phyloP scores from a whole-genome alignment of 2,329 filamentous ascomycete genomes.

The Colletotrichum viniferum region DNA sequence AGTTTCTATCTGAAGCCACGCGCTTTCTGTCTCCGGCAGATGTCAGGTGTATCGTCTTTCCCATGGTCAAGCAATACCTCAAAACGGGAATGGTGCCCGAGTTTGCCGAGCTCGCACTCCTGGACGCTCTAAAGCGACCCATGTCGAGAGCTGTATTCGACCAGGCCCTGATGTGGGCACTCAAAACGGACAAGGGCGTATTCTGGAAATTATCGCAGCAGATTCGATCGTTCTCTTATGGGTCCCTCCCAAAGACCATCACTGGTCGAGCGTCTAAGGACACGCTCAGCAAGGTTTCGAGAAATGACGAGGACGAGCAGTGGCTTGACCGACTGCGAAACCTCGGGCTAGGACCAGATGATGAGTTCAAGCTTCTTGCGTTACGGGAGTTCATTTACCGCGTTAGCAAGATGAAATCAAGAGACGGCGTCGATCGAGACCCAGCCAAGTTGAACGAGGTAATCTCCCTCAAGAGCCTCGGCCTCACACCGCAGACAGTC shows the following conservation, averaged over 20 bases:
- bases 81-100: slow-evolving; percentile 71
- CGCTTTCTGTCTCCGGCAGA: slow-evolving; percentile 81
- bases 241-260: slow-evolving; percentile 57
- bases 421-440: slow-evolving; percentile 46
- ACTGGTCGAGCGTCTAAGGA: slow-evolving; percentile 62
- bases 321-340: slow-evolving; percentile 88
- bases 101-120: slow-evolving; percentile 73
- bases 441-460: slow-evolving; percentile 67
- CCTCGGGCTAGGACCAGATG: slow-evolving; percentile 79
- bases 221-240: slow-evolving; percentile 68
- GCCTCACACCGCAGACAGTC: slow-evolving; percentile 84
- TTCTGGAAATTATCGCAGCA: slow-evolving; percentile 86
- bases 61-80: slow-evolving; percentile 80
- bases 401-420: slow-evolving; percentile 73
- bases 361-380: slow-evolving; percentile 87
- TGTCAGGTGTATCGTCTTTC: slow-evolving; percentile 80
- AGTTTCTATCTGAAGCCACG: slow-evolving; percentile 80
- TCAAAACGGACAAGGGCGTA: slow-evolving; percentile 76
- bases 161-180: slow-evolving; percentile 83
- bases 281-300: slow-evolving; percentile 67
- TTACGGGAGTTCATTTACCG: slow-evolving; percentile 92
- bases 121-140: slow-evolving; percentile 84
- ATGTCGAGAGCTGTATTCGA: slow-evolving; percentile 82
- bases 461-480: slow-evolving; percentile 75
- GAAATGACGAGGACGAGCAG: slow-evolving; percentile 91